These are phyloP conservation scores for Alnus glutinosa DNA, from an alignment of 306 rosid species.

Conservation along the genomic window DNA sequence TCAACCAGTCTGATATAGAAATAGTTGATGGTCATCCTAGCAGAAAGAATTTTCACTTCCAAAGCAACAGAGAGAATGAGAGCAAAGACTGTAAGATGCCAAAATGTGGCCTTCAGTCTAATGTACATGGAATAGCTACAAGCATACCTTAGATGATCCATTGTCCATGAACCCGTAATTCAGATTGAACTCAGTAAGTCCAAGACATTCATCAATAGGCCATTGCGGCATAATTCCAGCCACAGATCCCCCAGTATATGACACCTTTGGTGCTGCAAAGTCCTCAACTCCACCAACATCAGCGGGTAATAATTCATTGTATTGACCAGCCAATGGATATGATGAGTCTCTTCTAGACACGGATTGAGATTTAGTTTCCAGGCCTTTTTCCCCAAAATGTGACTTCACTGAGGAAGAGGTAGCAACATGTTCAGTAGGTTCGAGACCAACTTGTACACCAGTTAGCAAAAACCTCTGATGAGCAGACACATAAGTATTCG, in stretches of 20 bases:
- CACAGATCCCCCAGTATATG: slow-evolving; percentile 62
- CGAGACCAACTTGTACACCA: slow-evolving; percentile 68
- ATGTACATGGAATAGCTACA: slow-evolving; percentile 17
- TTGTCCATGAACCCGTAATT: slow-evolving; percentile 60
- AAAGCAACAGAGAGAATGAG: not conserved
- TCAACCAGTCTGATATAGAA: not conserved
- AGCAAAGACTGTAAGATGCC: not conserved
- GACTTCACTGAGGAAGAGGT: slow-evolving; percentile 48
- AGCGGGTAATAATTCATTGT: slow-evolving; percentile 36
- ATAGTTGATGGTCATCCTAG: not conserved
- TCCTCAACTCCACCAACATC: slow-evolving; percentile 48
- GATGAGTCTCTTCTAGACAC: slow-evolving; percentile 38
- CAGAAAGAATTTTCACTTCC: not conserved
- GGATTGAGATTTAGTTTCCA: slow-evolving; percentile 40
- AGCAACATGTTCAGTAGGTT: slow-evolving; percentile 47
- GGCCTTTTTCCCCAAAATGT: slow-evolving; percentile 44
- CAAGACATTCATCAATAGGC: slow-evolving; percentile 69
- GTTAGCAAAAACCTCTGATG: slow-evolving; percentile 77
- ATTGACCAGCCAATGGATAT: slow-evolving; percentile 39
- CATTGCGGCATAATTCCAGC: slow-evolving; percentile 67
- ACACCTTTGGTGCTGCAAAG: slow-evolving; percentile 38
- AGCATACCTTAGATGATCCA: slow-evolving; percentile 77
- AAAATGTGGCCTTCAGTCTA: not conserved
- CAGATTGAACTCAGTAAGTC: slow-evolving; percentile 60
- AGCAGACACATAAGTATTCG: slow-evolving; percentile 50